Evolutionary conservation across 768 basidiomycete species (phyloP), one percentile per base, ranked within the genome.

Genomic region (Boletus coccyginus): DNA sequence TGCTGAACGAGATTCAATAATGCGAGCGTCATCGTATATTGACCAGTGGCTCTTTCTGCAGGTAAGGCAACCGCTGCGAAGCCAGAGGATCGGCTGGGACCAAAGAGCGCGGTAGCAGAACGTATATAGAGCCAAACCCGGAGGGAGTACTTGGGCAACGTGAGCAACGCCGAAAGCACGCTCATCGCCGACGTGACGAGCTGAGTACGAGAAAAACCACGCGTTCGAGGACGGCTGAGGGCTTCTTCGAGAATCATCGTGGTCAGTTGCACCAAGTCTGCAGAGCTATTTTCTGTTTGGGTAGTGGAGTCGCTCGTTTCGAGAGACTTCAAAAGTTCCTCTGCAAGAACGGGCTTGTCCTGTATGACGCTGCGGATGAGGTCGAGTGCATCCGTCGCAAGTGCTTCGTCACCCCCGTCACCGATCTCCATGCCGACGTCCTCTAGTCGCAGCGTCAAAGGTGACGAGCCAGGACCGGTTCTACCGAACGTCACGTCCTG

Each of bases 91-190:
- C 77, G 77, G 27, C 83, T 84, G 7, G 84, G 77, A 17, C 89
- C 87, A 62, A 96, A 92, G 29, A 97, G 78, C 21, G 85, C 80
- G 0, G 81, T 76, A 0, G 92, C 88, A 7, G 89, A 88, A 13
- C 92, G 86, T 19, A 95, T 81, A 64, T 90, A 94, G 11, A 93
- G 76, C 94, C 93, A 96, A 24, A 95, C 90, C 3, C 88, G 81
- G 60, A 84, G 83, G n/a, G 90, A 88, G 64, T 88, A 88, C 44
- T 76, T 78, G 1, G 89, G 90, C 13, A 90, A 73, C 2, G 85
- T 82, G 35, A 94, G 79, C 32, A 95, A 78, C 0, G 87, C 87
- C 5, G 90, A 80, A 19, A 96, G 80, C 12, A 95, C 86, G 51
- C 85, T 89, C 75, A 96, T 82, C 5, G 91, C 84, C 9, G 89